phyloP scores from a whole-genome alignment of 1,284 basidiomycete species.

The Ceratobasidium sp. region DNA sequence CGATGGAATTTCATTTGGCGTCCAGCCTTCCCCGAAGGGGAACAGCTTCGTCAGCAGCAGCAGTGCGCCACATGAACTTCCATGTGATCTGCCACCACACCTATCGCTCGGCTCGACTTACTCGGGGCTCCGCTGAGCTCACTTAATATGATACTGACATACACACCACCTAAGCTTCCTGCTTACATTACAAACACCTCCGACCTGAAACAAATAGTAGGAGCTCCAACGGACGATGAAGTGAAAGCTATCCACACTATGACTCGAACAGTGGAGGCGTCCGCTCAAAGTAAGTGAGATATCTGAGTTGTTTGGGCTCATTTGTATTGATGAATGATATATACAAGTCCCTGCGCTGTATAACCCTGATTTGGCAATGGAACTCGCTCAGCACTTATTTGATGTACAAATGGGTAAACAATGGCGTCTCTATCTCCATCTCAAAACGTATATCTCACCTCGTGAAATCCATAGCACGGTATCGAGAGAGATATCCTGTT shows the following conservation, averaged over 20 bases:
- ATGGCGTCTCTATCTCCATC: not conserved
- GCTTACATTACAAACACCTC: not conserved
- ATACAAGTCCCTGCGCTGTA: not conserved
- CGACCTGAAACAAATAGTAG: not conserved
- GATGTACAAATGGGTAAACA: slow-evolving; percentile 6
- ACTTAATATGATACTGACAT: no score
- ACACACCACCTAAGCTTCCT: slow-evolving; percentile 3
- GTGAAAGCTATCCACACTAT: slow-evolving; percentile 10
- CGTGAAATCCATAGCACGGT: not conserved
- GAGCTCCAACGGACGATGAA: not conserved
- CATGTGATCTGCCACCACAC: no score
- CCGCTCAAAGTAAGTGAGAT: no score
- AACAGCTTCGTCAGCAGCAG: no score
- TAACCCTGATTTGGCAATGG: not conserved
- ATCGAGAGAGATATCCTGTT: not conserved
- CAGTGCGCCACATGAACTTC: no score
- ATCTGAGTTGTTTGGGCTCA: no score
- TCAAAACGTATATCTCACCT: no score
- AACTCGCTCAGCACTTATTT: slow-evolving; percentile 14
- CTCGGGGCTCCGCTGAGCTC: no score
- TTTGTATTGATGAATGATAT: not conserved
- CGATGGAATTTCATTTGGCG: no score
- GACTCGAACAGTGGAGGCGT: not conserved
- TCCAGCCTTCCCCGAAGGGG: no score
- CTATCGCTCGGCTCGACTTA: no score